These are phyloP conservation scores for Trichoderma gamsii DNA, from an alignment of 495 filamentous ascomycete species.

Conservation along the genomic window DNA sequence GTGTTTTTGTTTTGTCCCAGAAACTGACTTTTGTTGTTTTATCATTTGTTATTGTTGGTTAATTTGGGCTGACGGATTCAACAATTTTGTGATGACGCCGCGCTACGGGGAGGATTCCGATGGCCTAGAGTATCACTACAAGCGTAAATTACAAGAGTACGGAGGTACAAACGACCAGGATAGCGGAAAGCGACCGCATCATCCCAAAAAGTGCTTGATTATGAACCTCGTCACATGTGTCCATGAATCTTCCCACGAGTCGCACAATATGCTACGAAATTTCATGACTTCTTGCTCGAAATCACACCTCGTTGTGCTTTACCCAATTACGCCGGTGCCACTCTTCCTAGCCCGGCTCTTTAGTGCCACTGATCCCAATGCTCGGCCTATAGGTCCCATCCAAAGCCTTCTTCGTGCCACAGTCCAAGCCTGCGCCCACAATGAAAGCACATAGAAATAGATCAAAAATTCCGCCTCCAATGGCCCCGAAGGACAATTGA, in stretches of 20 bases:
- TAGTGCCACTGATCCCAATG: no score
- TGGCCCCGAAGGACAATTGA: constrained; percentile 14
- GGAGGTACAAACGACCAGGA: no score
- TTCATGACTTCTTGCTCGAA: no score
- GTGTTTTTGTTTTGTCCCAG: not conserved
- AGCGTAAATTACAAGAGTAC: not conserved
- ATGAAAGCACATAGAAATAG: not conserved
- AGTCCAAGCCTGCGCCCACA: constrained; percentile 10
- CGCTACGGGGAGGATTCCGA: not conserved
- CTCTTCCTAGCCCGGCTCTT: no score
- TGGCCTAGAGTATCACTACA: not conserved
- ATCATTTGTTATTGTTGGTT: not conserved
- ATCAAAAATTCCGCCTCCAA: constrained; percentile 13
- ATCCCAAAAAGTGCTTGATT: no score
- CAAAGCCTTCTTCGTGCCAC: constrained; percentile 8
- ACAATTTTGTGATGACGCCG: not conserved
- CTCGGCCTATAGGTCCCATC: not conserved
- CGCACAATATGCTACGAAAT: no score
- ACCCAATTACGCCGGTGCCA: no score
- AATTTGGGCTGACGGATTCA: not conserved
- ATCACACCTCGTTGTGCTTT: no score
- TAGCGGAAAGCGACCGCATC: no score
- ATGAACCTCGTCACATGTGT: no score
- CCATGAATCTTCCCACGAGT: no score
- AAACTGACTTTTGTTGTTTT: not conserved